Conservation (phyloP, 1,284 basidiomycete species). For the Cystobasidium pallidum region DNA sequence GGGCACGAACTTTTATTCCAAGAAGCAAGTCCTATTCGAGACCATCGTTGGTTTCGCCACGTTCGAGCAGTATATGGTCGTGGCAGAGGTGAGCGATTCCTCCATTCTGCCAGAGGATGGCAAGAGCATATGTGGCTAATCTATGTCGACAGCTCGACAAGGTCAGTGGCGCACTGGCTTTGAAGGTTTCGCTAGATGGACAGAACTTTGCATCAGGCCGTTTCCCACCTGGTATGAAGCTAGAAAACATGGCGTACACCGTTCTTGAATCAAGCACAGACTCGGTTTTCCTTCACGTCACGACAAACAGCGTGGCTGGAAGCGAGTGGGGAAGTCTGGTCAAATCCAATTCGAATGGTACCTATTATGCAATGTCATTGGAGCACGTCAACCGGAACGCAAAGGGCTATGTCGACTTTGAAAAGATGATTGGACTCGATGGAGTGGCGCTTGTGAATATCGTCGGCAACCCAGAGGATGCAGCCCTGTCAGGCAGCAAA, state of each 20-base stretch:
- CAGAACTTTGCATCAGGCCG: conserved; percentile 77
- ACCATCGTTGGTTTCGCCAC: conserved; percentile 91
- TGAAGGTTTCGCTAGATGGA: conserved; percentile 92
- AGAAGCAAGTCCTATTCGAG: conserved; percentile 77
- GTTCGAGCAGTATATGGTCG: conserved; percentile 92
- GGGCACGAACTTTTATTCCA: conserved; percentile 74
- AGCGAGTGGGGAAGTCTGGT: conserved; percentile 89
- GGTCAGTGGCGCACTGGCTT: conserved; percentile 66
- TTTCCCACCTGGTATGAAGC: conserved; percentile 87
- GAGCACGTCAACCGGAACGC: conserved; percentile 88
- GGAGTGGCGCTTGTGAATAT: conserved; percentile 93
- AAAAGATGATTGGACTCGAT: conserved; percentile 95
- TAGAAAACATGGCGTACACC: conserved; percentile 90
- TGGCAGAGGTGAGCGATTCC: conserved; percentile 73
- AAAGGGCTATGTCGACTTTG: conserved; percentile 90
- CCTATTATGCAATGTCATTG: conserved; percentile 85
- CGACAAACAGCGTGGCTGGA: conserved; percentile 73
- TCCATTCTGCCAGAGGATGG: no score
- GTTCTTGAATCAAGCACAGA: conserved; percentile 92
- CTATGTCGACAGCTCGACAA: conserved; percentile 70
- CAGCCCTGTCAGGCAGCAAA: conserved; percentile 73
- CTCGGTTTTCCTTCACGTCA: conserved; percentile 92
- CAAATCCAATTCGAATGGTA: conserved; percentile 97
- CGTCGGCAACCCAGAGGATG: conserved; percentile 78
- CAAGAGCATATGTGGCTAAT: no score